A percentile compares a stretch with the other conserved stretches of the same genome.
phyloP scores from a whole-genome alignment of 2,329 filamentous ascomycete species.

The Scedosporium apiospermum region DNA sequence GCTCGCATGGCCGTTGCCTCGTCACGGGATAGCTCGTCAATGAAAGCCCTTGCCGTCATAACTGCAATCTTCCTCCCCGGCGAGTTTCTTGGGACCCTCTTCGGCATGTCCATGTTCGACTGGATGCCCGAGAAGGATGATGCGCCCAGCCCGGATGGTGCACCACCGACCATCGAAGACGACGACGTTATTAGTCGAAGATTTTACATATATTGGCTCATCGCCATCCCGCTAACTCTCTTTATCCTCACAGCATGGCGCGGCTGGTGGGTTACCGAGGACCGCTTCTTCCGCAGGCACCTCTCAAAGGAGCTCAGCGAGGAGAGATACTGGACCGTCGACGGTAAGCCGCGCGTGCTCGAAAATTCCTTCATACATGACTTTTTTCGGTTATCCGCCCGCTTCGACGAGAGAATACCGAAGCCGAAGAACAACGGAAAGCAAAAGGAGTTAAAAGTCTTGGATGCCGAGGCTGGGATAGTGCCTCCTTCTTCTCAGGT shows the following conservation, averaged over 20 bases:
- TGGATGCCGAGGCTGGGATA: neutral
- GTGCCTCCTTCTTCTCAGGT: neutral
- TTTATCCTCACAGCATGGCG: constrained; percentile 32
- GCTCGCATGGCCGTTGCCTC: constrained; percentile 30
- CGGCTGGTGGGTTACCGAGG: constrained; percentile 37
- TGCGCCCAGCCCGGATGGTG: neutral
- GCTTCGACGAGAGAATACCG: constrained; percentile 20
- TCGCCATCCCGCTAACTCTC: constrained; percentile 31
- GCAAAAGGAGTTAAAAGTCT: neutral
- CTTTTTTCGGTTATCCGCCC: constrained; percentile 30
- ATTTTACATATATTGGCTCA: constrained; percentile 38
- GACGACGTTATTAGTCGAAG: constrained; percentile 25
- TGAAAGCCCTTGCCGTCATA: constrained; percentile 38
- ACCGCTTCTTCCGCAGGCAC: constrained; percentile 34
- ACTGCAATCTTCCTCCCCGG: constrained; percentile 38
- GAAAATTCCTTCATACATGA: constrained; percentile 33
- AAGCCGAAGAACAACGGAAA: constrained; percentile 10
- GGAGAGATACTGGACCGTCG: constrained; percentile 36
- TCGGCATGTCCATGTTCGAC: constrained; percentile 38
- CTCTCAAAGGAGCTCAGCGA: constrained; percentile 36
- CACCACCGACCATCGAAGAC: neutral
- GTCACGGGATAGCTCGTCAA: constrained; percentile 33
- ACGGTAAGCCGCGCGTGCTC: constrained; percentile 30
- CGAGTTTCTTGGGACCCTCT: constrained; percentile 35
- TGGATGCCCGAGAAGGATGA: constrained; percentile 29